Conservation (phyloP, 495 filamentous ascomycete genomes). For the Penicillium parvum region DNA sequence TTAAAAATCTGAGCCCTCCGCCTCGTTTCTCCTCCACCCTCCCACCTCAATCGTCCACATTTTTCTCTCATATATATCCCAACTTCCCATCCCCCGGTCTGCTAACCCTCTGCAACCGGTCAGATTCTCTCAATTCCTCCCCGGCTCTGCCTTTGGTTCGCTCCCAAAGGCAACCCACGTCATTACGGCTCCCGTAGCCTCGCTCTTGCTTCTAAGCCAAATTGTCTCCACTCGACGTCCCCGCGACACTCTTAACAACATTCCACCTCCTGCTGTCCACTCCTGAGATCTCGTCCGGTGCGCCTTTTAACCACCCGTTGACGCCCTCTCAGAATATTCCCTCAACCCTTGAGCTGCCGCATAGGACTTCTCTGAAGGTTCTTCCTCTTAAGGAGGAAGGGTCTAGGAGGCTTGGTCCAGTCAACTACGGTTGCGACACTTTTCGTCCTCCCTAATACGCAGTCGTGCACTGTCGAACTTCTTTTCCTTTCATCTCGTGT, state of each 20-base stretch:
- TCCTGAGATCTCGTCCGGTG: conserved; percentile 50
- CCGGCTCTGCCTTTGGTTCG: conserved; percentile 57
- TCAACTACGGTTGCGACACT: conserved; percentile 75
- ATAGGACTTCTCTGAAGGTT: conserved; percentile 93
- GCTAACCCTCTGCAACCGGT: conserved; percentile 1
- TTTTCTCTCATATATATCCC: conserved; percentile 21
- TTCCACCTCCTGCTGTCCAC: conserved; percentile 66
- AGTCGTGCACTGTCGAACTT: conserved; percentile 30
- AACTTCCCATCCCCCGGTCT: neutral
- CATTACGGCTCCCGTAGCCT: conserved; percentile 72
- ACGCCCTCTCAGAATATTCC: conserved; percentile 52
- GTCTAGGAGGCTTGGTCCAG: conserved; percentile 46
- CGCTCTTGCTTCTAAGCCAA: conserved; percentile 65
- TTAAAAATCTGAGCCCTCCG: conserved; percentile 19
- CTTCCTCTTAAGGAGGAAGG: conserved; percentile 73
- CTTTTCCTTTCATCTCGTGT: conserved; percentile 12
- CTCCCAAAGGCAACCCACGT: conserved; percentile 55
- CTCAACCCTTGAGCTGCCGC: conserved; percentile 84
- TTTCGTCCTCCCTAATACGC: conserved; percentile 86
- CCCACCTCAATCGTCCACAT: conserved; percentile 17
- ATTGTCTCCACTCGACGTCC: conserved; percentile 62
- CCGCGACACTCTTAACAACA: conserved; percentile 62
- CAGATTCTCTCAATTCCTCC: neutral
- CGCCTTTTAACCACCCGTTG: conserved; percentile 47
- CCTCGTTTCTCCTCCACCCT: conserved; percentile 1